These are phyloP conservation scores for Pestalotiopsis sp. DNA, from an alignment of 2,329 filamentous ascomycete genomes.

Conservation along the genomic window DNA sequence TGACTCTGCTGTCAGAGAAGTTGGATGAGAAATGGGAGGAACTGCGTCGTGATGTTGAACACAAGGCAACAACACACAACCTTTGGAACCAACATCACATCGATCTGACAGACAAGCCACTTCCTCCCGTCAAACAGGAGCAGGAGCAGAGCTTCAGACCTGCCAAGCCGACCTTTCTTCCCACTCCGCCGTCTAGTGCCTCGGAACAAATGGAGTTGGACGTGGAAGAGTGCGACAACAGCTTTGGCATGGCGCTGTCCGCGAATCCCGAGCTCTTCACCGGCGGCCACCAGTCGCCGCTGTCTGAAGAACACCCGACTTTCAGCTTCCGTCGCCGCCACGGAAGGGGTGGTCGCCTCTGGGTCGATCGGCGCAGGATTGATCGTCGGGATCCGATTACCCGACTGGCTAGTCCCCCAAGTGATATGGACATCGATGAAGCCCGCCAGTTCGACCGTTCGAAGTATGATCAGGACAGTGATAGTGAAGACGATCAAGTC, in stretches of 20 bases:
- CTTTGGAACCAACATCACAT: slow-evolving; percentile 91
- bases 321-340: slow-evolving; percentile 82
- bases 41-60: slow-evolving; percentile 80
- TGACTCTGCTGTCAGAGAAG: slow-evolving; percentile 75
- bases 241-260: slow-evolving; percentile 32
- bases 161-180: slow-evolving; percentile 70
- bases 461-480: slow-evolving; percentile 87
- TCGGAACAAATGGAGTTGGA: slow-evolving; percentile 61
- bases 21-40: slow-evolving; percentile 80
- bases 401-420: slow-evolving; percentile 24
- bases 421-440: slow-evolving; percentile 26
- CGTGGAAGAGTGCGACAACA: slow-evolving; percentile 33
- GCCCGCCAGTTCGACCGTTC: slow-evolving; percentile 65
- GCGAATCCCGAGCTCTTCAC: slow-evolving; percentile 41
- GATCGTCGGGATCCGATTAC: slow-evolving; percentile 2
- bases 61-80: slow-evolving; percentile 83
- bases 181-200: slow-evolving; percentile 63
- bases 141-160: slow-evolving; percentile 68
- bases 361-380: slow-evolving; percentile 74
- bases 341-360: slow-evolving; percentile 80
- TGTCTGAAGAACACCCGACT: slow-evolving; percentile 38
- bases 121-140: slow-evolving; percentile 75
- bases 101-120: slow-evolving; percentile 82
- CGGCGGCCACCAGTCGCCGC: slow-evolving; percentile 23
- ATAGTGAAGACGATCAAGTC: slow-evolving; percentile 71